These are phyloP conservation scores for Aegilops bicornis DNA, from an alignment of 176 grass and related monocot genomes.

Conservation along the genomic window DNA sequence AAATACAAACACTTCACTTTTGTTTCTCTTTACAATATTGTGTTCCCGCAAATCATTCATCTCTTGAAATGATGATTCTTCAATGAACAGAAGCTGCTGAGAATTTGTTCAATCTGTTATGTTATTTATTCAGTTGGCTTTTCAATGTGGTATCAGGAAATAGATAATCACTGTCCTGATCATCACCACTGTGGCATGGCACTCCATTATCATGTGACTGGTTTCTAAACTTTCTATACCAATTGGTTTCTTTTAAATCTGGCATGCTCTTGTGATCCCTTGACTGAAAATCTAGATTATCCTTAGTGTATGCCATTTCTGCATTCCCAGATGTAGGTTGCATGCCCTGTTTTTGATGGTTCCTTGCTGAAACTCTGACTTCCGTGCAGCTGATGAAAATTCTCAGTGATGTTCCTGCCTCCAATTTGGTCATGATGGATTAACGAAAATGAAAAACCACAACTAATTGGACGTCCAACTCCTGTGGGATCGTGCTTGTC, in stretches of 20 bases:
- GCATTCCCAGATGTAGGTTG: neutral
- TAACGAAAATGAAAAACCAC: neutral
- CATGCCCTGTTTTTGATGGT: neutral
- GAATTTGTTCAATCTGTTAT: neutral
- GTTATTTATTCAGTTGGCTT: neutral
- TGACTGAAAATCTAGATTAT: neutral
- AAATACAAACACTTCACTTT: neutral
- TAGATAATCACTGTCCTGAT: neutral
- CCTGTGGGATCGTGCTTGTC: neutral
- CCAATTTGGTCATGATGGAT: neutral
- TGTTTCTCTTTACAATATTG: neutral
- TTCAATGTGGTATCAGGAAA: neutral
- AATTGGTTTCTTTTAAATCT: neutral
- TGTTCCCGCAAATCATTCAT: slow-evolving; percentile 10
- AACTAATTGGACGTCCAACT: neutral
- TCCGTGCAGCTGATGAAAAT: neutral
- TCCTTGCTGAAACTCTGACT: neutral
- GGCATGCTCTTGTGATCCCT: neutral
- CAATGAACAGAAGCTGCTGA: neutral
- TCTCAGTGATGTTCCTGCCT: neutral
- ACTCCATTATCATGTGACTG: neutral
- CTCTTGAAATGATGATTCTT: neutral
- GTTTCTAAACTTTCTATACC: neutral
- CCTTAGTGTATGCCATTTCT: neutral
- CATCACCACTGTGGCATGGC: neutral